A percentile compares a stretch with the other conserved stretches of the same genome.
Evolutionary conservation across 257 asterid species (phyloP).

Genomic region (Gentiana dahurica): DNA sequence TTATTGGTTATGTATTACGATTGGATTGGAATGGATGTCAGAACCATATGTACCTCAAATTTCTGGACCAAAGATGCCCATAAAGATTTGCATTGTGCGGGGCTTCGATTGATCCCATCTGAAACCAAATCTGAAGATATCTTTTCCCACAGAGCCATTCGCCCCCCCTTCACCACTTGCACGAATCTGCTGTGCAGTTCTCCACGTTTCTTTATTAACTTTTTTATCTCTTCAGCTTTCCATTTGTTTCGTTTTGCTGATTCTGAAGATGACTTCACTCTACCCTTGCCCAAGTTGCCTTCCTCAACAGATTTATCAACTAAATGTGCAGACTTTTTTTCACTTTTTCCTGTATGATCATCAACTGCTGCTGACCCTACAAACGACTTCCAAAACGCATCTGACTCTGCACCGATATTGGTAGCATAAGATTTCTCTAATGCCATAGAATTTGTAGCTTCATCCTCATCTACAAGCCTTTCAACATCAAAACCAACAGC

Average conservation of each 20-base stretch:
- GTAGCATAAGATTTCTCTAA: slow-evolving; percentile 15
- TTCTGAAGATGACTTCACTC: slow-evolving; percentile 37
- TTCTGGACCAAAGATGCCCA: slow-evolving; percentile 92
- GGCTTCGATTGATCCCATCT: slow-evolving; percentile 56
- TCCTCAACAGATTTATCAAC: slow-evolving; percentile 23
- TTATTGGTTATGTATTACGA: no score
- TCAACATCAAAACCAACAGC: slow-evolving; percentile 21
- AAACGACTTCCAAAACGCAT: slow-evolving; percentile 41
- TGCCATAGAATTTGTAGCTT: slow-evolving; percentile 19
- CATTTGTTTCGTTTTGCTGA: slow-evolving; percentile 66
- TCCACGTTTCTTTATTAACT: slow-evolving; percentile 68
- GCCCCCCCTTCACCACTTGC: slow-evolving; percentile 68
- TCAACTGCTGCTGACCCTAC: slow-evolving; percentile 19
- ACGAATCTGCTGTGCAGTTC: slow-evolving; percentile 72
- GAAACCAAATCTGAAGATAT: slow-evolving; percentile 52
- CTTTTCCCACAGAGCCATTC: slow-evolving; percentile 98
- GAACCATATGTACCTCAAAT: slow-evolving; percentile 49
- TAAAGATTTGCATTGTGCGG: slow-evolving; percentile 91
- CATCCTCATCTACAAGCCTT: slow-evolving; percentile 27
- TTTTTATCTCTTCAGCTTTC: slow-evolving; percentile 84
- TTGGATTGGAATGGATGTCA: no score
- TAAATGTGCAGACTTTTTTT: slow-evolving; percentile 18
- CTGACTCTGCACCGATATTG: slow-evolving; percentile 20
- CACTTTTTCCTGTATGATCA: slow-evolving; percentile 12
- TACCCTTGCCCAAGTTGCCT: slow-evolving; percentile 25